A percentile compares a stretch with the other conserved stretches of the same genome.
These are phyloP conservation scores for Pythium aquatile DNA, from an alignment of 352 stramenopile genomes.

Conservation along the genomic window DNA sequence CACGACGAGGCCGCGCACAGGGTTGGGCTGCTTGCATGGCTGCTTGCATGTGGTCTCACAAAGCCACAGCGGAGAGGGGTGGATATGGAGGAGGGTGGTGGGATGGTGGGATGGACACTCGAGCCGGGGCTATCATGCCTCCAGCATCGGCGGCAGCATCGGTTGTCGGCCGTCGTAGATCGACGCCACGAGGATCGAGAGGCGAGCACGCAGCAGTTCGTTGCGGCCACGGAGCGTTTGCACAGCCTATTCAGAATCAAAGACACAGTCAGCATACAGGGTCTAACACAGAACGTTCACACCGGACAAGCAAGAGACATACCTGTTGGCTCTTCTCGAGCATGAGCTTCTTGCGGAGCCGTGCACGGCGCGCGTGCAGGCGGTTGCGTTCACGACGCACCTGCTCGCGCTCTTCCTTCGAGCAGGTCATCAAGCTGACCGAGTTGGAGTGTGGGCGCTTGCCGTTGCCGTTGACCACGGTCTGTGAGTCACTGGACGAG, in stretches of 20 bases:
- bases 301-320: neutral
- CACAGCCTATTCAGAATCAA: constrained; percentile 37
- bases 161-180: constrained; percentile 49
- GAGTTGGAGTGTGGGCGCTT: constrained; percentile 37
- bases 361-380: constrained; percentile 66
- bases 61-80: constrained; percentile 1
- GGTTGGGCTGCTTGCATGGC: neutral
- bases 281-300: neutral
- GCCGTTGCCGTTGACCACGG: constrained; percentile 36
- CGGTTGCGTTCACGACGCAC: constrained; percentile 73
- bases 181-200: constrained; percentile 56
- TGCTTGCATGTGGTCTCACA: too few relatives aligned
- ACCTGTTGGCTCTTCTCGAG: constrained; percentile 78
- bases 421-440: constrained; percentile 37
- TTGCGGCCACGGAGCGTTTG: constrained; percentile 61
- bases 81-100: neutral
- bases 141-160: constrained; percentile 19
- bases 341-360: constrained; percentile 79
- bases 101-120: neutral
- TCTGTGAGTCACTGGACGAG: constrained; percentile 22
- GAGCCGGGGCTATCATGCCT: constrained; percentile 14
- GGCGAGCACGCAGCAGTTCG: constrained; percentile 53
- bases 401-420: constrained; percentile 71
- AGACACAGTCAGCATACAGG: neutral
- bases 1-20: constrained; percentile 1